Conservation (phyloP, 345 rosid genomes). For the Lagerstroemia speciosa region DNA sequence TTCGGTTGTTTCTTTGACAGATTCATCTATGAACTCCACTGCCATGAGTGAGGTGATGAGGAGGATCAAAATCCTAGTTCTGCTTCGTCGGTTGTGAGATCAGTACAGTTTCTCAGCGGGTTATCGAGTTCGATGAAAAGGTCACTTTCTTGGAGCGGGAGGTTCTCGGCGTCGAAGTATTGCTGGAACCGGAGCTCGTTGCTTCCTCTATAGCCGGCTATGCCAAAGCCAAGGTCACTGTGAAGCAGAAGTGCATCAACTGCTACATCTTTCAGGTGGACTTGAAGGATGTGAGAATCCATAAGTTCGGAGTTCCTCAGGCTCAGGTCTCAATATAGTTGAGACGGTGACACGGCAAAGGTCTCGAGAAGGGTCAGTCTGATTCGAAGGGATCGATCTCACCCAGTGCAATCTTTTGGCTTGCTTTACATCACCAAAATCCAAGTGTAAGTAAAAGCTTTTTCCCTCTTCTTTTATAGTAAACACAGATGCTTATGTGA, state of each 20-base stretch:
- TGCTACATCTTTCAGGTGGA: too few species aligned
- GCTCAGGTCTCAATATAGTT: neutral
- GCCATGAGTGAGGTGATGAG: too few species aligned
- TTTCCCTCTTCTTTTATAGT: neutral
- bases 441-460: conserved; percentile 10
- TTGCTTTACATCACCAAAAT: neutral
- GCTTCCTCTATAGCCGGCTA: conserved; percentile 11
- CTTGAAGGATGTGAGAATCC: too few species aligned
- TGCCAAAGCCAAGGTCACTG: neutral
- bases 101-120: conserved; percentile 13
- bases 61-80: too few species aligned
- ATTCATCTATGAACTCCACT: too few species aligned
- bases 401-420: neutral
- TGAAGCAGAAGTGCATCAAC: too few species aligned
- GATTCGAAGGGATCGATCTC: conserved; percentile 6
- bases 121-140: conserved; percentile 41
- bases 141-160: conserved; percentile 54
- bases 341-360: neutral
- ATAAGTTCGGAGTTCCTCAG: neutral
- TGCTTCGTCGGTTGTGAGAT: conserved; percentile 26
- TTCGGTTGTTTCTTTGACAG: too few species aligned
- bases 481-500: neutral
- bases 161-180: conserved; percentile 27
- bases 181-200: conserved; percentile 14
- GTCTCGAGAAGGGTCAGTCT: neutral